Evolutionary conservation across 345 rosid genomes (phyloP), one percentile per base, ranked within the genome.

Genomic region (Aurinia saxatilis): DNA sequence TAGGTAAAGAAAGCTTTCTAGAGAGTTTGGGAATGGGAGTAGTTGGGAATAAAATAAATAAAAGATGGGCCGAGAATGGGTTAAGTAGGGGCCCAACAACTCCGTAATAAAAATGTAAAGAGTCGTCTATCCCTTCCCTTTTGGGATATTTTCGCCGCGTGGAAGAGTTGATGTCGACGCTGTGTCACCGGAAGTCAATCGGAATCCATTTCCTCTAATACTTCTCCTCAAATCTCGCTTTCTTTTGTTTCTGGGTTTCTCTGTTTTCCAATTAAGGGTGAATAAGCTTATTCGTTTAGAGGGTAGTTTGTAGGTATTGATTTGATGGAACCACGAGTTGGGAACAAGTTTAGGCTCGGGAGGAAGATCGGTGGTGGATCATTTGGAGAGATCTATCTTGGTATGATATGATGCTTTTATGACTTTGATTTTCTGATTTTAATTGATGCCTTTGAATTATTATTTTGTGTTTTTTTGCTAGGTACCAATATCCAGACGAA

Each of bases 341-440:
- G 90, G 18, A 87, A 86, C 71, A 90, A 90, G 86, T 93, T 85
- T 75, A 79, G 85, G 42, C 86, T 90, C 23, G 97, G 99, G 61
- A 70, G 88, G 11, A 93, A 90, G 92, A 93, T 93, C 82, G 99
- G 97, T 18, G 77, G 97, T 73, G 99, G 99, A 72, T 93, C 99
- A 29, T 93, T 93, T 52, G 99, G 99, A 56, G 97, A 93, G 88
- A 93, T 93, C 88, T 85, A 90, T 76, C 85, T 87, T 45, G 99
- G 99, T 90, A 70, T n/a, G n/a, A n/a, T n/a, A n/a, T n/a, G n/a
- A n/a, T n/a, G n/a, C n/a, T n/a, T n/a, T n/a, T n/a, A n/a, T n/a
- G n/a, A n/a, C 29, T n/a, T 7, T 2, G 27, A 3, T 30, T 9
- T 6, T 42, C 27, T 65, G 53, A 31, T 23, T 50, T 42, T 2